Percentiles rank a stretch among this genome's conserved stretches.
Evolutionary conservation across 805 yeast species (phyloP).

Genomic region (Starmerella stigmatis): DNA sequence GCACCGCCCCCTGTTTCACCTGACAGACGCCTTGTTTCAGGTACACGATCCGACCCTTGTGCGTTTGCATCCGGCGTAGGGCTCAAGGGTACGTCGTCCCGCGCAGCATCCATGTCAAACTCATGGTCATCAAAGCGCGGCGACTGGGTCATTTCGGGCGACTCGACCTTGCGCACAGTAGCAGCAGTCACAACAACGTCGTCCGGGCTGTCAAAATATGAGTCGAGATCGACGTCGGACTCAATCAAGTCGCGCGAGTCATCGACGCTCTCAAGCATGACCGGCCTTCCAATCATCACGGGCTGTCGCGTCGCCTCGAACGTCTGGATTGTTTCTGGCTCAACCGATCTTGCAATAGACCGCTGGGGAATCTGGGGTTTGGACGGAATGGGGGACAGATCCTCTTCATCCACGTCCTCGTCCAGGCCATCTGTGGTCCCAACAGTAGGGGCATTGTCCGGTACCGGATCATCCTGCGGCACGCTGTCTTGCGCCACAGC

Average conservation of each 20-base stretch:
- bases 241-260: not conserved
- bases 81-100: not conserved
- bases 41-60: not conserved
- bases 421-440: no score
- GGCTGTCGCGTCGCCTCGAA: constrained; percentile 20
- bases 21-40: no score
- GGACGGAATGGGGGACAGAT: not conserved
- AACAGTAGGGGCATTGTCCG: no score
- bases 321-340: constrained; percentile 16
- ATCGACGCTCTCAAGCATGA: constrained; percentile 8
- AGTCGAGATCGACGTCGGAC: constrained; percentile 9
- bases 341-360: constrained; percentile 18
- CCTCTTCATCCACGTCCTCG: not conserved
- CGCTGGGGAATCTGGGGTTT: constrained; percentile 17
- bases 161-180: not conserved
- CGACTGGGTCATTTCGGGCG: not conserved
- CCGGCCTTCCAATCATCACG: constrained; percentile 15
- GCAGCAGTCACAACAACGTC: constrained; percentile 6
- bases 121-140: not conserved
- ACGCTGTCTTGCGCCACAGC: no score
- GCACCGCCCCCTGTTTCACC: no score
- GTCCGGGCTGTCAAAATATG: constrained; percentile 9
- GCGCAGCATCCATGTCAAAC: not conserved
- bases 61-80: not conserved
- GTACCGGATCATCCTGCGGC: no score